Evolutionary conservation across 2,329 filamentous ascomycete species (phyloP).

Genomic region (Hortaea sp.): DNA sequence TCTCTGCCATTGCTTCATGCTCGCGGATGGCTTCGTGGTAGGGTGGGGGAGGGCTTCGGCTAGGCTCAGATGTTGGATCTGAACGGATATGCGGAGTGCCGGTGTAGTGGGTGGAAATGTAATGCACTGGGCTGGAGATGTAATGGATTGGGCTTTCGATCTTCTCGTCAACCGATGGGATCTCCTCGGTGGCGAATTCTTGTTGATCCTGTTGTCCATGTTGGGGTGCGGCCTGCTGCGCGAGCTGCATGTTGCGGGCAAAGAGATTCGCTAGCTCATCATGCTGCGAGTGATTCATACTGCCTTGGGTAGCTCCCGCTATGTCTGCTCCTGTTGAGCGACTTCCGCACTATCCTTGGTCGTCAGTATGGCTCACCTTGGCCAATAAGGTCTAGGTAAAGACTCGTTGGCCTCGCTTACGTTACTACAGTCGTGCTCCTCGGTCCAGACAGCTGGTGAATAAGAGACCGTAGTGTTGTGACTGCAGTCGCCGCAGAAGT

Average conservation of each 20-base stretch:
- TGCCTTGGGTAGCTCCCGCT: constrained; percentile 32
- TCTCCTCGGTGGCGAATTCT: neutral
- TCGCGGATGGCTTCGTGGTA: constrained; percentile 20
- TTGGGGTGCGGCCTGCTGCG: constrained; percentile 22
- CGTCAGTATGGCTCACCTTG: no score
- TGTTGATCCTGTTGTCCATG: constrained; percentile 23
- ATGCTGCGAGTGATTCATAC: constrained; percentile 39
- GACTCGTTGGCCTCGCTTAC: constrained; percentile 27
- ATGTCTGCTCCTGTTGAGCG: constrained; percentile 33
- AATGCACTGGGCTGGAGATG: neutral
- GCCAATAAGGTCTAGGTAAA: no score
- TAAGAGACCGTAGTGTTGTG: constrained; percentile 29
- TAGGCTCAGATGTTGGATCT: constrained; percentile 27
- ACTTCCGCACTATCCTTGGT: constrained; percentile 30
- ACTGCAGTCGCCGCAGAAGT: constrained; percentile 20
- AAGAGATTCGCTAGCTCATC: constrained; percentile 79
- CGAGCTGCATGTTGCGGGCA: constrained; percentile 61
- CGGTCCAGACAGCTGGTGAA: constrained; percentile 33
- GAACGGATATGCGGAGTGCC: constrained; percentile 60
- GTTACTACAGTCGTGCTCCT: constrained; percentile 35
- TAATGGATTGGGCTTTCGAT: neutral
- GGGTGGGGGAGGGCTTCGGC: constrained; percentile 21
- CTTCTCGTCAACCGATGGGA: neutral
- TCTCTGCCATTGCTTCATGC: constrained; percentile 28
- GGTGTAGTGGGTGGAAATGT: constrained; percentile 53